These are phyloP conservation scores for Nakaseomyces bracarensis DNA, from an alignment of 1,139 yeast species.

Conservation along the genomic window DNA sequence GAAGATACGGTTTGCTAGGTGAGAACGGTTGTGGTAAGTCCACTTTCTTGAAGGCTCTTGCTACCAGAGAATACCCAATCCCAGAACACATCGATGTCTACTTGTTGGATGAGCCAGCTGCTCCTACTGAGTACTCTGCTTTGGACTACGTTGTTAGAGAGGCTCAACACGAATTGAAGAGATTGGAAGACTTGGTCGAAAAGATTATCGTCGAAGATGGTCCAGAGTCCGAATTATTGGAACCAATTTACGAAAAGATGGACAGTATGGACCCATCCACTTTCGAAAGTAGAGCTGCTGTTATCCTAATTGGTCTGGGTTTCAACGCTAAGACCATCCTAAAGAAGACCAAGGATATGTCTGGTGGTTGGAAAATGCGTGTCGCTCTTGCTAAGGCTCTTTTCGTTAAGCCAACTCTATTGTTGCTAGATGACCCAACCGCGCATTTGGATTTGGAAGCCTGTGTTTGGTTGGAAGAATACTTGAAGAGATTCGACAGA, in stretches of 20 bases:
- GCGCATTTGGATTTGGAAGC: constrained; percentile 99
- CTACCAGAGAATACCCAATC: constrained; percentile 93
- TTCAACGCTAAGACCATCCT: constrained; percentile 78
- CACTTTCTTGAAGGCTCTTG: constrained; percentile 82
- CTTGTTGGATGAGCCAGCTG: constrained; percentile 95
- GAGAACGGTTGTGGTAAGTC: constrained; percentile 99
- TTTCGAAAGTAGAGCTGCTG: constrained; percentile 93
- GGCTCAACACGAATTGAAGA: constrained; percentile 86
- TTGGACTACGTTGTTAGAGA: constrained; percentile 94
- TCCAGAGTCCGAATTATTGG: constrained; percentile 82
- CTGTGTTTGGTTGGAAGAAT: constrained; percentile 99
- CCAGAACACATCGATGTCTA: constrained; percentile 89
- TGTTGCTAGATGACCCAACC: constrained; percentile 94
- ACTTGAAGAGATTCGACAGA: constrained; percentile 87
- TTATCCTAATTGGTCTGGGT: constrained; percentile 94
- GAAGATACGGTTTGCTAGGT: constrained; percentile 93
- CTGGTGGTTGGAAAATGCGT: constrained; percentile 92
- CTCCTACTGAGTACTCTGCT: constrained; percentile 83
- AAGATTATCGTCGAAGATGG: constrained; percentile 84
- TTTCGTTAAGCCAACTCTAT: constrained; percentile 79
- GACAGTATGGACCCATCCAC: constrained; percentile 95
- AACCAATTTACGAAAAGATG: constrained; percentile 86
- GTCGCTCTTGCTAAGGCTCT: constrained; percentile 69
- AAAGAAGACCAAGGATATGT: constrained; percentile 94
- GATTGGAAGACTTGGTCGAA: constrained; percentile 87